Evolutionary conservation across 2,329 filamentous ascomycete species (phyloP), one percentile per base, ranked within the genome.

Genomic region (Clarireedia paspali): DNA sequence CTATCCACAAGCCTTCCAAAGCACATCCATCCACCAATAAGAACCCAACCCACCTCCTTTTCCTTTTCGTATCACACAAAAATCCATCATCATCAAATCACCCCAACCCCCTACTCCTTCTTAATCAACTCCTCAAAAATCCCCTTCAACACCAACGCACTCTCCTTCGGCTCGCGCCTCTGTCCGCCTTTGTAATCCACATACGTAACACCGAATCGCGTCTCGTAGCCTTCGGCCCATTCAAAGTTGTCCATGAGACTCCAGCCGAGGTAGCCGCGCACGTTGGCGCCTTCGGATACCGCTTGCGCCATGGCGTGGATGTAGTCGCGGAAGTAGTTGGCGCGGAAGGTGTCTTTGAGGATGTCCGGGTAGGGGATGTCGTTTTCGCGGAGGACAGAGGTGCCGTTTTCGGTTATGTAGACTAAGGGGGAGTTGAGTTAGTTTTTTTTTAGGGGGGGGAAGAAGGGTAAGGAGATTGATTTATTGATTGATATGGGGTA

Each of bases 331-430:
- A 89, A 95, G 73, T 95, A 95, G 67, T 86, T 75, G 53, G 83
- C 83, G 23, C 91, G 81, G 77, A 95, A 92, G 63, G 90, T 85
- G 70, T 95, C 90, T 57, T 92, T 75, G 47, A 95, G 74, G 58
- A 94, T 83, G 72, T 88, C 66, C 59, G 89, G 83, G 24, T 81
- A 70, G 1, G 83, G 73, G 67, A 92, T 73, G 60, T 91, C 84
- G 67, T 89, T 91, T 75, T 95, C 90, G 48, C 84, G 87, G 72
- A 90, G 89, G 68, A 95, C 72, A 64, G 85, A 89, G 4, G 89
- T 95, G 42, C 90, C 90, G 71, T 91, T 95, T 76, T 95, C 90
- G 0, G 90, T 95, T 54, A 94, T 87, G 70, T 90, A 92, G 46
- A 55, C 53, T 55, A 6, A 12, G 5, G 20, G 5, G 15, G 24